Percentiles rank a stretch among this genome's conserved stretches.
phyloP scores from a whole-genome alignment of 2,329 filamentous ascomycete genomes.

The Chalaropsis ovoidea region DNA sequence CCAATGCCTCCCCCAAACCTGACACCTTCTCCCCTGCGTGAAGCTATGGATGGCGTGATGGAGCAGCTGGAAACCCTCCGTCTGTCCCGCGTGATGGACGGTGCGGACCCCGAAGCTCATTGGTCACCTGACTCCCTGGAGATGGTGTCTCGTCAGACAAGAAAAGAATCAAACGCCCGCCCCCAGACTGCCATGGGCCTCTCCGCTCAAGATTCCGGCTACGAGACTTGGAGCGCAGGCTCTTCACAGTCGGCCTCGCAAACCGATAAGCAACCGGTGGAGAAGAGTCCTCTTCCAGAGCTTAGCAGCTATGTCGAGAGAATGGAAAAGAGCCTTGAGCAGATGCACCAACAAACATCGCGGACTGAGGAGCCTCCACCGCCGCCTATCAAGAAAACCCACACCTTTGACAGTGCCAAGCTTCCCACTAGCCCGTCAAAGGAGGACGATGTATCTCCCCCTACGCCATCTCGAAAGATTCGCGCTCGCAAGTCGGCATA shows the following conservation, averaged over 20 bases:
- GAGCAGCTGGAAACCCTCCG: constrained; percentile 81
- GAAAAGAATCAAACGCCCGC: constrained; percentile 34
- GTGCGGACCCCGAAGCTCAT: constrained; percentile 46
- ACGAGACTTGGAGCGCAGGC: constrained; percentile 46
- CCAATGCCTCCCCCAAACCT: constrained; percentile 60
- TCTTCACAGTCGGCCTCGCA: constrained; percentile 36
- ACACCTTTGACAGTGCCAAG: constrained; percentile 44
- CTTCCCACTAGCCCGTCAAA: constrained; percentile 44
- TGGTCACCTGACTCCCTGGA: constrained; percentile 90
- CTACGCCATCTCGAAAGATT: constrained; percentile 35
- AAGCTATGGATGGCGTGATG: constrained; percentile 98
- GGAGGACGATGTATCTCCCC: constrained; percentile 25
- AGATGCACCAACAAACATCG: constrained; percentile 51
- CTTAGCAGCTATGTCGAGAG: constrained; percentile 79
- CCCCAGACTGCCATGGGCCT: constrained; percentile 69
- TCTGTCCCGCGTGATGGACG: constrained; percentile 44
- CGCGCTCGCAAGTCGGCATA: constrained; percentile 64
- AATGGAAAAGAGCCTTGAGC: constrained; percentile 75
- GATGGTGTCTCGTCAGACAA: constrained; percentile 35
- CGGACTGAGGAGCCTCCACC: background rate
- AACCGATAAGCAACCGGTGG: constrained; percentile 19
- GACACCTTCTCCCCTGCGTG: constrained; percentile 83
- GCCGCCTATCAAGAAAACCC: constrained; percentile 30
- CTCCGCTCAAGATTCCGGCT: constrained; percentile 47
- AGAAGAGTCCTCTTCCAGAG: constrained; percentile 49